Evolutionary conservation across 2,329 filamentous ascomycete species (phyloP).

Genomic region (Epichloe typhina): DNA sequence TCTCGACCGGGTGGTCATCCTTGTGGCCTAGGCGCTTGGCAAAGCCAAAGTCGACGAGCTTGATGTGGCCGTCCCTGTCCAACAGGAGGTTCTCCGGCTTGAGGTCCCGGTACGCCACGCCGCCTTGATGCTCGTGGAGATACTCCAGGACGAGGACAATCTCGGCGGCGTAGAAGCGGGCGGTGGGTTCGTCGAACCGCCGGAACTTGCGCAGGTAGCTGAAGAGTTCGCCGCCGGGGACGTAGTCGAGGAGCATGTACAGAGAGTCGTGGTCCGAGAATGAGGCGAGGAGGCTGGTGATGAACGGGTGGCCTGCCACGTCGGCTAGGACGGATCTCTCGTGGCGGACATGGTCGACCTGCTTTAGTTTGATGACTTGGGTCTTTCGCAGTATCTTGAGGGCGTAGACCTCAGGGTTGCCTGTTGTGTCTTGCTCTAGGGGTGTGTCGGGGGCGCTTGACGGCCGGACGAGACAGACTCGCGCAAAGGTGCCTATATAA

Average conservation of each 20-base stretch:
- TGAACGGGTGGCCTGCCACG: constrained; percentile 71
- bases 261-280: constrained; percentile 69
- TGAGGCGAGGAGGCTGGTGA: constrained; percentile 64
- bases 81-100: constrained; percentile 76
- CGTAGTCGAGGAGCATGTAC: constrained; percentile 75
- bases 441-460: constrained; percentile 29
- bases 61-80: constrained; percentile 65
- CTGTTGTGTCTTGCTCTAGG: constrained; percentile 18
- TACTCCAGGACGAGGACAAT: constrained; percentile 73
- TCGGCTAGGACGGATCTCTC: constrained; percentile 67
- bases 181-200: constrained; percentile 65
- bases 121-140: constrained; percentile 64
- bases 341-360: constrained; percentile 76
- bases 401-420: constrained; percentile 49
- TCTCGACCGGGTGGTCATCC: constrained; percentile 44
- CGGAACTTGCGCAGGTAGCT: constrained; percentile 66
- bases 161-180: constrained; percentile 73
- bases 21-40: constrained; percentile 59
- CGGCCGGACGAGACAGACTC: constrained; percentile 65
- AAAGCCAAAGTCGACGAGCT: constrained; percentile 76
- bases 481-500: constrained; percentile 57
- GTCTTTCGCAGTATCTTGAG: constrained; percentile 67
- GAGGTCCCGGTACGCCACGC: constrained; percentile 66
- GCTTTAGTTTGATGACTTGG: constrained; percentile 68
- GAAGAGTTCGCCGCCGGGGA: constrained; percentile 74